Evolutionary conservation across 2,329 filamentous ascomycete genomes (phyloP).

Genomic region (Lachnellula subtilissima): DNA sequence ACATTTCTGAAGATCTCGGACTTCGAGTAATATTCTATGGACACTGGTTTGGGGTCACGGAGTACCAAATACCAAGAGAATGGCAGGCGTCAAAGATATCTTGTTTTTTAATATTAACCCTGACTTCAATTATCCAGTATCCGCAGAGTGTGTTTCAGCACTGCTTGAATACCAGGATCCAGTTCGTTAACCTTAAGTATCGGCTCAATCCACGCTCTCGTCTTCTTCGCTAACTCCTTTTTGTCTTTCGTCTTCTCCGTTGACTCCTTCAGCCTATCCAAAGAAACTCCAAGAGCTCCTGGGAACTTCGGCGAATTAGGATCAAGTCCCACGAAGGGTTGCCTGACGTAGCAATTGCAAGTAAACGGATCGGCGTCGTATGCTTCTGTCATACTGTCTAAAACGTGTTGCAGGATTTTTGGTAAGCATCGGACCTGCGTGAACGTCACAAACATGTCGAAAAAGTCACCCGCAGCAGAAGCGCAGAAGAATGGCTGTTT

Average conservation of each 20-base stretch:
- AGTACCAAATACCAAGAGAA: too few species aligned
- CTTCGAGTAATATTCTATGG: too few species aligned
- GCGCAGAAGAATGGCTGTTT: conserved; percentile 69
- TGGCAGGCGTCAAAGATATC: too few species aligned
- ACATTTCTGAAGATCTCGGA: too few species aligned
- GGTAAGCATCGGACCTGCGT: conserved; percentile 57
- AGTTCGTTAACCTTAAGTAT: conserved; percentile 46
- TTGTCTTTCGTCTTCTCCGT: conserved; percentile 42
- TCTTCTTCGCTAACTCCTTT: conserved; percentile 43
- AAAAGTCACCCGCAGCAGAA: conserved; percentile 69
- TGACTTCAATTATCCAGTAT: conserved; percentile 20
- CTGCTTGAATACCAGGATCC: conserved; percentile 51
- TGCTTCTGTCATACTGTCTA: conserved; percentile 56
- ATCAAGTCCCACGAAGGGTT: conserved; percentile 63
- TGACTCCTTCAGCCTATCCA: conserved; percentile 56
- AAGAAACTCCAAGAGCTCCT: conserved; percentile 58
- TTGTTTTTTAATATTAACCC: too few species aligned
- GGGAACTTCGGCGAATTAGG: conserved; percentile 67
- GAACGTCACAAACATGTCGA: conserved; percentile 72
- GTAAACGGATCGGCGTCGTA: conserved; percentile 59
- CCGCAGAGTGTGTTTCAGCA: conserved; percentile 45
- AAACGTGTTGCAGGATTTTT: conserved; percentile 68
- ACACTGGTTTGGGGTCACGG: too few species aligned
- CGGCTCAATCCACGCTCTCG: conserved; percentile 49
- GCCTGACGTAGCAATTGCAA: conserved; percentile 65